These are phyloP conservation scores for Fusarium coicis DNA, from an alignment of 2,329 filamentous ascomycete genomes.

Conservation along the genomic window DNA sequence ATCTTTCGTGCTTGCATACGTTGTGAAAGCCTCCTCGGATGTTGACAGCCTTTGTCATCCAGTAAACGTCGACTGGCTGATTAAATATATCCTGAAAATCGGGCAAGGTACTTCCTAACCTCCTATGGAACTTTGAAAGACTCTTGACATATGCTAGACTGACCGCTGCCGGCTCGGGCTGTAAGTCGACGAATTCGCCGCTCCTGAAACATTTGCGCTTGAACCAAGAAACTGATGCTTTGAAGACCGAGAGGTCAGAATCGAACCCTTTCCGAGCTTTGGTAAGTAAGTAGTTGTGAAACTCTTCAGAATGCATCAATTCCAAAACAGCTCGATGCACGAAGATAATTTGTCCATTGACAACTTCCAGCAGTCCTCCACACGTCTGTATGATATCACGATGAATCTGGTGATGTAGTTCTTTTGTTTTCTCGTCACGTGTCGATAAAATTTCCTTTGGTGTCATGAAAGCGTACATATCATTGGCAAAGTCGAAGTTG, in stretches of 20 bases:
- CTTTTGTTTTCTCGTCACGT: neutral
- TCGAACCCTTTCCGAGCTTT: neutral
- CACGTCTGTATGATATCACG: neutral
- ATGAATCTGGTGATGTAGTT: neutral
- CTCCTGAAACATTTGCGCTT: neutral
- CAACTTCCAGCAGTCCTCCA: neutral
- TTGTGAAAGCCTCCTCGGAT: neutral
- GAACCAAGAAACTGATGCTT: neutral
- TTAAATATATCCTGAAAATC: neutral
- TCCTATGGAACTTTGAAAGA: neutral
- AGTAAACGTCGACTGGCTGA: neutral
- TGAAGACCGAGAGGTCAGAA: neutral
- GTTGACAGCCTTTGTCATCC: neutral
- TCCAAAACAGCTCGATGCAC: neutral
- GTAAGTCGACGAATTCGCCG: neutral
- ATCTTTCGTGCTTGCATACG: neutral
- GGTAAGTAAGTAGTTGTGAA: neutral
- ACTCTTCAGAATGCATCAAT: neutral
- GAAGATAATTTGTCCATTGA: neutral
- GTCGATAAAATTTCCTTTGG: neutral
- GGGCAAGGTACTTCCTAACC: neutral
- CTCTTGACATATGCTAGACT: neutral
- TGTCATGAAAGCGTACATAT: conserved; percentile 1
- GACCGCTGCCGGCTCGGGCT: neutral
- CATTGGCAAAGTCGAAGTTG: conserved; percentile 2